Percentiles rank a stretch among this genome's conserved stretches.
Conservation (phyloP, 345 rosid species). For the Citropsis articulata region DNA sequence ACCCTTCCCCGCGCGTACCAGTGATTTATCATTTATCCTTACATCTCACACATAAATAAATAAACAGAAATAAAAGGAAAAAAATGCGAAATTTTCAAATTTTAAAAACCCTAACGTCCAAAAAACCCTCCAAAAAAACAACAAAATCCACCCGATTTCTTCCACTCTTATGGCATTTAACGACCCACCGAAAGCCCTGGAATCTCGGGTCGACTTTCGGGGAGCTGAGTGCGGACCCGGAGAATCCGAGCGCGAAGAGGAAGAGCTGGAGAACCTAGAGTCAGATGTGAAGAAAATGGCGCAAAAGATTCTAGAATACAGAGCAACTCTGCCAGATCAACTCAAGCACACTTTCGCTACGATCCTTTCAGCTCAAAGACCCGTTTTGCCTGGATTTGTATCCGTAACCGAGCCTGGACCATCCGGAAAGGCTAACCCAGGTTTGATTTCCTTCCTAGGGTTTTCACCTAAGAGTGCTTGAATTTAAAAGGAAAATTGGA, state of each 20-base stretch:
- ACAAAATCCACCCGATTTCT: not conserved
- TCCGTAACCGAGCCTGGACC: conserved; percentile 39
- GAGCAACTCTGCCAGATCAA: conserved; percentile 64
- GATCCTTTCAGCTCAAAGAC: conserved; percentile 44
- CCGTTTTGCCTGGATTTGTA: conserved; percentile 22
- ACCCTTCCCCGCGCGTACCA: conserved; percentile 11
- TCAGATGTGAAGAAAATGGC: conserved; percentile 61
- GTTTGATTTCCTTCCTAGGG: conserved; percentile 30
- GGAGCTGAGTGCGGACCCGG: conserved; percentile 19
- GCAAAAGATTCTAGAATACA: conserved; percentile 52
- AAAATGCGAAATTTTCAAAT: conserved; percentile 15
- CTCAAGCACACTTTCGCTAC: conserved; percentile 48
- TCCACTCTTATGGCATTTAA: conserved; percentile 18
- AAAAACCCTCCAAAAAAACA: conserved; percentile 6
- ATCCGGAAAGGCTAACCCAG: conserved; percentile 27
- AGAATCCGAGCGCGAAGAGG: conserved; percentile 25
- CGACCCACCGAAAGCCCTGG: conserved; percentile 11
- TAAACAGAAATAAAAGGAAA: too few species aligned
- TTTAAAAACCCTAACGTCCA: conserved; percentile 23
- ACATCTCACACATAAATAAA: not conserved
- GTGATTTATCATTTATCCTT: not conserved
- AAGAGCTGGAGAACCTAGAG: conserved; percentile 58
- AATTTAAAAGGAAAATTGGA: not conserved
- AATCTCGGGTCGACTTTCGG: not conserved
- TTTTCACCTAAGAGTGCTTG: conserved; percentile 7